Base-by-base conservation (phyloP, 345 rosid genomes). In the Populus euphratica region DNA sequence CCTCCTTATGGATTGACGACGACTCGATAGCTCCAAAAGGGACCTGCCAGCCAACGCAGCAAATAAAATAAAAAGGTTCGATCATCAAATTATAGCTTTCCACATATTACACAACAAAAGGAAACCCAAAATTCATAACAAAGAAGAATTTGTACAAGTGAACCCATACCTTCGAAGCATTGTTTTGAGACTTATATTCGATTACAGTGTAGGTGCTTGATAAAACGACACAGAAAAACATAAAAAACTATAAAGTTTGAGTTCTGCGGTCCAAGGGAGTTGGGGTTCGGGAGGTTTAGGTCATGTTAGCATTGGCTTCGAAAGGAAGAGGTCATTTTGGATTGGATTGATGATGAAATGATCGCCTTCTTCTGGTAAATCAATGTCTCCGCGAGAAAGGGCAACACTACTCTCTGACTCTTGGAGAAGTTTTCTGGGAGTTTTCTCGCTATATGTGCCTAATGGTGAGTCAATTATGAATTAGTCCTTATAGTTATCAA, bases 1-100 rank as follows among this genome's bases (percentile, higher is more conserved):
- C 79, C 90, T 88, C 80, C 80, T 75, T 38, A 75, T 36, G 33
- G 90, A 83, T 81, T n/a, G 29, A 56, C 76, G 90, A 75, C 88
- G 89, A 29, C 83, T 81, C 4, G 99, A 84, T 43, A 89, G 77
- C 83, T 90, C 91, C 82, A 89, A 83, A 83, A 93, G 74, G 59
- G 91, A 90, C 92, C 96, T 92, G 85, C 69, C 72, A 70, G 77
- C n/a, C 49, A 35, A 68, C 13, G 27, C 27, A 56, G 10, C 11
- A 56, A 25, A n/a, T 3, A 47, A 25, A n/a, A 6, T 1, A 52
- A 72, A 56, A 1, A 56, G n/a, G 29, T 4, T 56, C 63, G 63
- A n/a, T 56, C 9, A n/a, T 10, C 63, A 56, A 21, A 56, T n/a
- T 25, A n/a, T 3, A 56, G 5, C 10, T 56, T 56, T 56, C 63